Evolutionary conservation across 495 filamentous ascomycete genomes (phyloP).

Genomic region (Podospora pseudocomata): DNA sequence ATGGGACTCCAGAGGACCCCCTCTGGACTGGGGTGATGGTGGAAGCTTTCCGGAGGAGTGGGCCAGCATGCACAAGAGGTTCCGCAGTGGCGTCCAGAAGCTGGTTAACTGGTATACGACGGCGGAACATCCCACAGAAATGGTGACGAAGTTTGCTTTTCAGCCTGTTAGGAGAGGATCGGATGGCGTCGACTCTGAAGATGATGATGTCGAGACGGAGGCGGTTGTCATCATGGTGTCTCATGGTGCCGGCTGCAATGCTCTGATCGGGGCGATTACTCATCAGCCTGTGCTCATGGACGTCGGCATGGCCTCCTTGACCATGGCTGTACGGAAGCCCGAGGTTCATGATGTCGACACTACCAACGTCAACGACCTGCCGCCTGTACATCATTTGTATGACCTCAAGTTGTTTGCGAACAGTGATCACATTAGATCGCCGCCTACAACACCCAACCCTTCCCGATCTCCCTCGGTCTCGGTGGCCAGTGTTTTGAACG

Average conservation of each 20-base stretch:
- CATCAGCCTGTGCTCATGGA: constrained; percentile 86
- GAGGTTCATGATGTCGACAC: constrained; percentile 21
- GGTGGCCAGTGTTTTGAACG: constrained; percentile 16
- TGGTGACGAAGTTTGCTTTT: constrained; percentile 12
- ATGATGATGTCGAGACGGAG: constrained; percentile 56
- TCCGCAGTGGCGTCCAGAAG: constrained; percentile 68
- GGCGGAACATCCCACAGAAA: constrained; percentile 46
- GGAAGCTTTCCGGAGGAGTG: constrained; percentile 91
- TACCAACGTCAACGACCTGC: constrained; percentile 29
- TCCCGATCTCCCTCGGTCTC: constrained; percentile 27
- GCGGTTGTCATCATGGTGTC: constrained; percentile 87
- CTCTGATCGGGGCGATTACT: constrained; percentile 84
- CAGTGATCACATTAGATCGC: constrained; percentile 70
- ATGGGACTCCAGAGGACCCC: constrained; percentile 85
- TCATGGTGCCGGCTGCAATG: constrained; percentile 97
- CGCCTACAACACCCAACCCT: constrained; percentile 34
- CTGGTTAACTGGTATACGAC: constrained; percentile 77
- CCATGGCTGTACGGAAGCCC: constrained; percentile 76
- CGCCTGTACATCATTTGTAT: constrained; percentile 57
- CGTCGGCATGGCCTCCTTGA: constrained; percentile 83
- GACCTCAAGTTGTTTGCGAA: constrained; percentile 73
- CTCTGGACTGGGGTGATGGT: constrained; percentile 77
- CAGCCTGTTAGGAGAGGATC: constrained; percentile 2
- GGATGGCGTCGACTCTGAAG: constrained; percentile 14
- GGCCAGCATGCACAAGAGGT: constrained; percentile 87